Evolutionary conservation across 2,329 filamentous ascomycete genomes (phyloP), one percentile per base, ranked within the genome.

Genomic region (Paraphaeosphaeria sporulosa): DNA sequence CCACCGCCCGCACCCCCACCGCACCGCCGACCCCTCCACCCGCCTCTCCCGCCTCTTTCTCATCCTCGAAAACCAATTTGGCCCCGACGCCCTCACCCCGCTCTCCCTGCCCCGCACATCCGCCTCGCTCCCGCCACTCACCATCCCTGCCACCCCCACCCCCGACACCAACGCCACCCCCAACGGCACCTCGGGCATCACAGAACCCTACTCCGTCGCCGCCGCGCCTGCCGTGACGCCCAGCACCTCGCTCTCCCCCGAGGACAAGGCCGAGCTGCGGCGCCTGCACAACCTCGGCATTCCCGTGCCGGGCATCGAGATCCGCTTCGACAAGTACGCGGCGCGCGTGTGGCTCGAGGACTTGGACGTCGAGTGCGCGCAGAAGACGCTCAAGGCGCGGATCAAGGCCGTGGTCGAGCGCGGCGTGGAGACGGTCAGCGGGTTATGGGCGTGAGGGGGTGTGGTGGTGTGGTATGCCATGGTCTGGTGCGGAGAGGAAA

Each of bases 61-160:
- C 88, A 97, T 99, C 82, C 89, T 99, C 15, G 95, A 99, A 82
- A 92, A 94, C 2, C 95, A 99, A 77, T 99, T 99, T 74, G 95
- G 95, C 63, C 84, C 87, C 34, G 90, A 95, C 64, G 90, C 92
- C 61, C 89, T 98, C 58, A 84, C 86, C 0, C 93, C 94, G 4
- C 91, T 98, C 66, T 85, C 89, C 23, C 81, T 72, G 81, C 93
- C 81, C 61, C 86, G 88, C 76, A 76, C 88, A 2, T 81, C 83
- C 0, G 64, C 79, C 7, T 61, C 69, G 81, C 32, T 66, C 42
- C 25, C 57, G 12, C 30, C 62, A 27, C 49, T 61, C 25, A 30
- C 27, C 34, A 7, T 49, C 57, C 36, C 42, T 23, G 36, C 27
- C 34, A 7, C 52, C 57, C 36, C 42, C 25, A 23, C 50, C 4